Evolutionary conservation across 2,329 filamentous ascomycete species (phyloP).

Genomic region (Plectosphaerella cucumerina): DNA sequence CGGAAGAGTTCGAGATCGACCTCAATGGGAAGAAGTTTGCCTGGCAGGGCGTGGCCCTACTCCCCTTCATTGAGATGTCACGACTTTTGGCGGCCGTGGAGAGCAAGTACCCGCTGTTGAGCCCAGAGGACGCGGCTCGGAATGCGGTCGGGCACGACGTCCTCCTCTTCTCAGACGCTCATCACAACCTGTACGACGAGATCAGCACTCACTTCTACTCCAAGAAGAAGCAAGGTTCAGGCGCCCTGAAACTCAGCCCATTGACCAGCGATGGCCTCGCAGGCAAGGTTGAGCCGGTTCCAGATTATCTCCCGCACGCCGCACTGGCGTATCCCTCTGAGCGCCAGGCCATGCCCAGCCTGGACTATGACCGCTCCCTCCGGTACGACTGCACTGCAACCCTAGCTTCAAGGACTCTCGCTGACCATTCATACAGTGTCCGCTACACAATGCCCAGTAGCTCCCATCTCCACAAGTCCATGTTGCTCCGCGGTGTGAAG

Average conservation of each 20-base stretch:
- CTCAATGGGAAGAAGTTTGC: constrained; percentile 98
- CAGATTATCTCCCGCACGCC: constrained; percentile 79
- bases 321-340: constrained; percentile 75
- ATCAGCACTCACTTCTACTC: constrained; percentile 85
- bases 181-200: constrained; percentile 77
- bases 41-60: constrained; percentile 90
- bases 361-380: constrained; percentile 84
- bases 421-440: constrained; percentile 50
- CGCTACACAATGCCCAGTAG: constrained; percentile 78
- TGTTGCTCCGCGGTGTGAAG: constrained; percentile 81
- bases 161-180: constrained; percentile 77
- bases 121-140: constrained; percentile 69
- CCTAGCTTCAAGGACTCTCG: background rate
- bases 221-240: constrained; percentile 76
- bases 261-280: constrained; percentile 72
- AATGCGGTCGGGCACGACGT: constrained; percentile 80
- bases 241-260: constrained; percentile 69
- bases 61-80: constrained; percentile 95
- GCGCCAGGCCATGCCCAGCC: constrained; percentile 64
- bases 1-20: constrained; percentile 88
- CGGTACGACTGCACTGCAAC: constrained; percentile 52
- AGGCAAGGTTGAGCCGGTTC: constrained; percentile 77
- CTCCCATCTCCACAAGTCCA: constrained; percentile 79
- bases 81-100: constrained; percentile 78
- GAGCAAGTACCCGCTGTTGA: constrained; percentile 76